These are phyloP conservation scores for Sequoia sempervirens DNA, from an alignment of 75 land plant species.

Conservation along the genomic window DNA sequence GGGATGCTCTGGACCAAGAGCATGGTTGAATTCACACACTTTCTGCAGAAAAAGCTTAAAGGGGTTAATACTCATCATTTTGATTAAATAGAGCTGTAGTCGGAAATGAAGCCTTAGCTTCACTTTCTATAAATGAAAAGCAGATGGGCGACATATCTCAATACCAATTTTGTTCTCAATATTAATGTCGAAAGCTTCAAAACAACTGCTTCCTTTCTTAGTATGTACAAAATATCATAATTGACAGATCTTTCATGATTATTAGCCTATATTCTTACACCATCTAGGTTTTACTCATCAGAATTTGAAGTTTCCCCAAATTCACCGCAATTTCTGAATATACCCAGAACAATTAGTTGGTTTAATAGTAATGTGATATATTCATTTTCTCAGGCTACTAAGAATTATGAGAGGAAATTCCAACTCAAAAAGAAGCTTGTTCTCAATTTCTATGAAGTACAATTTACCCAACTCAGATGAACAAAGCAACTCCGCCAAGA, in stretches of 20 bases:
- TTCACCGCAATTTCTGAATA: neutral
- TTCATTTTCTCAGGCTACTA: too few species aligned
- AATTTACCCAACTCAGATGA: too few species aligned
- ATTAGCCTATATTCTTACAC: neutral
- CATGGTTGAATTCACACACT: neutral
- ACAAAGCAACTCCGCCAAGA: too few species aligned
- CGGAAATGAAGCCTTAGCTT: neutral
- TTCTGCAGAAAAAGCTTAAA: neutral
- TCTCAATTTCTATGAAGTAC: too few species aligned
- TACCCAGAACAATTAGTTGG: too few species aligned
- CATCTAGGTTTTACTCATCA: neutral
- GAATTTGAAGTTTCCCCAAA: too few species aligned
- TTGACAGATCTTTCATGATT: neutral
- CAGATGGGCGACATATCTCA: neutral
- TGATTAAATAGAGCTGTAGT: neutral
- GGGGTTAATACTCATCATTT: neutral
- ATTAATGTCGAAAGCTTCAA: neutral
- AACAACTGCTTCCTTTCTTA: neutral
- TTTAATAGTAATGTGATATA: too few species aligned
- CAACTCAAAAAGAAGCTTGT: too few species aligned
- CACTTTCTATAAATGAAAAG: neutral
- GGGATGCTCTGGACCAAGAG: constrained; percentile 5
- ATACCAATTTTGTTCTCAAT: neutral
- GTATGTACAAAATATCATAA: neutral
- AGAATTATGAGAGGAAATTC: too few species aligned